phyloP scores from a whole-genome alignment of 2,329 filamentous ascomycete genomes.

The Diplodia intermedia region DNA sequence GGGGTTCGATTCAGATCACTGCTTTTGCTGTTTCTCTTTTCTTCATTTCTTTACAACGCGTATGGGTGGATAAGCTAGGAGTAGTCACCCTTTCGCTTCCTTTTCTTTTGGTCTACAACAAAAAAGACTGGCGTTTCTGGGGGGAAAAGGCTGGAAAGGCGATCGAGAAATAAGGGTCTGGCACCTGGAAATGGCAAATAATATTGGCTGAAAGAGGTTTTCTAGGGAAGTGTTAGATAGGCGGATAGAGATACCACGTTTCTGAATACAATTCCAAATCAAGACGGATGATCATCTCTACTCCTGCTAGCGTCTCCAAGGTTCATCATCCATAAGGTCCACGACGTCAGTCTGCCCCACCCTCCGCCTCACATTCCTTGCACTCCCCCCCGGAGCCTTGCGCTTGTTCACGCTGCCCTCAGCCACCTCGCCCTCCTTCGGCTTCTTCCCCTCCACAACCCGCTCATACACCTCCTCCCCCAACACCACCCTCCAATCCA shows the following conservation, averaged over 20 bases:
- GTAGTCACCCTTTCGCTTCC: not conserved
- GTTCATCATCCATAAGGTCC: not conserved
- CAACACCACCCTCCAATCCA: too few species aligned
- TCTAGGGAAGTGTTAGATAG: not conserved
- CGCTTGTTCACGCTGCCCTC: not conserved
- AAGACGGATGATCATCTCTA: not conserved
- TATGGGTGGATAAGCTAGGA: not conserved
- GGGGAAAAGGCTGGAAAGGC: not conserved
- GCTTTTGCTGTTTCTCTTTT: not conserved
- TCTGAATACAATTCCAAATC: not conserved
- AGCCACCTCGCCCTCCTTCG: too few species aligned
- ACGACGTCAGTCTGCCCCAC: not conserved
- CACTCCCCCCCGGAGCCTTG: not conserved
- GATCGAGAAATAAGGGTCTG: not conserved
- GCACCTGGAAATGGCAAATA: not conserved
- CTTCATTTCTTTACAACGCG: not conserved
- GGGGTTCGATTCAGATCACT: not conserved
- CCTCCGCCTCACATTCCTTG: too few species aligned
- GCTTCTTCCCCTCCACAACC: too few species aligned
- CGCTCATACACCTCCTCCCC: too few species aligned
- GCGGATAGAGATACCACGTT: not conserved
- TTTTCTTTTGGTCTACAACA: not conserved
- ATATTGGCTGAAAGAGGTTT: not conserved
- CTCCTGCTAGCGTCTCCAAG: too few species aligned
- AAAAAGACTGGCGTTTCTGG: not conserved